Conservation (phyloP, 78 protist species). For the Anaeramoeba ignava region DNA sequence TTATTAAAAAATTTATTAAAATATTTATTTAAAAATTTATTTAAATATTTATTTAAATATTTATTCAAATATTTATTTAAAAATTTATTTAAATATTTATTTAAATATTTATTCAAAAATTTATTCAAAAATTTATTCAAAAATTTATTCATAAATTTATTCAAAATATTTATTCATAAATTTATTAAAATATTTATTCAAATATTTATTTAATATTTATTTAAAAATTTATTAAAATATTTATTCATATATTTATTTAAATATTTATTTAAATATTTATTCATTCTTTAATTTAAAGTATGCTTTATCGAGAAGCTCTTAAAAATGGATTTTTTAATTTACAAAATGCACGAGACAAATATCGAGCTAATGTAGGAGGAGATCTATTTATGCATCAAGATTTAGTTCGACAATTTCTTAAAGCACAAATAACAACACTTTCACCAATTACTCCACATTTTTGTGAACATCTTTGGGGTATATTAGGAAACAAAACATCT, state of each 20-base stretch:
- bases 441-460: slow-evolving; percentile 90
- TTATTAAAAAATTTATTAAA: too few species aligned
- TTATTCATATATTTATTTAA: background rate
- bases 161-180: too few species aligned
- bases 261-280: background rate
- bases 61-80: too few species aligned
- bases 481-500: background rate
- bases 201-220: too few species aligned
- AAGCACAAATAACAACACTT: slow-evolving; percentile 58
- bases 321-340: slow-evolving; percentile 58
- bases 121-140: too few species aligned
- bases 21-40: too few species aligned
- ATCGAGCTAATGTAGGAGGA: slow-evolving; percentile 32
- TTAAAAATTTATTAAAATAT: too few species aligned
- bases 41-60: too few species aligned
- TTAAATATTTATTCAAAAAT: too few species aligned
- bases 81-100: too few species aligned
- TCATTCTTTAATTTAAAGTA: background rate
- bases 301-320: slow-evolving; percentile 80
- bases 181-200: too few species aligned
- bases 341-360: slow-evolving; percentile 54
- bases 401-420: slow-evolving; percentile 53
- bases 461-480: slow-evolving; percentile 79
- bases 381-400: slow-evolving; percentile 22
- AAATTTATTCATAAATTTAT: too few species aligned